Percentiles rank a stretch among this genome's conserved stretches.
These are phyloP conservation scores for Diaporthe ampelina DNA, from an alignment of 2,329 filamentous ascomycete species.

Conservation along the genomic window DNA sequence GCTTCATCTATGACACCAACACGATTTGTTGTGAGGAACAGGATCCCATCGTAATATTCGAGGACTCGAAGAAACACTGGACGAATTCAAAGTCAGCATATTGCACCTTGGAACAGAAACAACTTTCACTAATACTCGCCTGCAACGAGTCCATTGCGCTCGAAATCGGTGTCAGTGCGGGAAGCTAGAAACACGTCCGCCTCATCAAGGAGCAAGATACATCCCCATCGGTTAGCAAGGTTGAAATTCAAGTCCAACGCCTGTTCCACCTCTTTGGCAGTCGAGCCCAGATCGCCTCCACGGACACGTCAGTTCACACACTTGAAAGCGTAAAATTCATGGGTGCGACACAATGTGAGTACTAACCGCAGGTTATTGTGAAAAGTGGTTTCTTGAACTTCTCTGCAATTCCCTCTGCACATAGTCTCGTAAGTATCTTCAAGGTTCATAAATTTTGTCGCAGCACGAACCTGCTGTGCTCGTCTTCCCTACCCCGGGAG, in stretches of 20 bases:
- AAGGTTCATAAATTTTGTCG: neutral
- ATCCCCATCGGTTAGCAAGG: slow-evolving; percentile 44
- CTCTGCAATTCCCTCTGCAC: slow-evolving; percentile 45
- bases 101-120: too few species aligned
- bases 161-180: slow-evolving; percentile 15
- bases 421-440: neutral
- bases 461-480: slow-evolving; percentile 47
- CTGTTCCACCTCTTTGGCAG: slow-evolving; percentile 48
- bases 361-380: slow-evolving; percentile 44
- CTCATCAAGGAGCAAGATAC: slow-evolving; percentile 43
- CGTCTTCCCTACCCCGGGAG: slow-evolving; percentile 52
- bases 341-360: rapidly evolving
- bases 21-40: slow-evolving; percentile 66
- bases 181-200: slow-evolving; percentile 32
- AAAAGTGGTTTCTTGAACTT: slow-evolving; percentile 42
- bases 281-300: slow-evolving; percentile 51
- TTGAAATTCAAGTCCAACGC: slow-evolving; percentile 45
- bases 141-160: slow-evolving; percentile 30
- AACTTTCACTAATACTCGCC: neutral
- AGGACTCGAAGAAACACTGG: slow-evolving; percentile 56
- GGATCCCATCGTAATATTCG: slow-evolving; percentile 60
- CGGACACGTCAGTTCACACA: neutral
- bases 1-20: slow-evolving; percentile 62
- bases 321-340: neutral
- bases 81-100: neutral